Evolutionary conservation across 2,329 filamentous ascomycete species (phyloP).

Genomic region (Endothia cerciana): DNA sequence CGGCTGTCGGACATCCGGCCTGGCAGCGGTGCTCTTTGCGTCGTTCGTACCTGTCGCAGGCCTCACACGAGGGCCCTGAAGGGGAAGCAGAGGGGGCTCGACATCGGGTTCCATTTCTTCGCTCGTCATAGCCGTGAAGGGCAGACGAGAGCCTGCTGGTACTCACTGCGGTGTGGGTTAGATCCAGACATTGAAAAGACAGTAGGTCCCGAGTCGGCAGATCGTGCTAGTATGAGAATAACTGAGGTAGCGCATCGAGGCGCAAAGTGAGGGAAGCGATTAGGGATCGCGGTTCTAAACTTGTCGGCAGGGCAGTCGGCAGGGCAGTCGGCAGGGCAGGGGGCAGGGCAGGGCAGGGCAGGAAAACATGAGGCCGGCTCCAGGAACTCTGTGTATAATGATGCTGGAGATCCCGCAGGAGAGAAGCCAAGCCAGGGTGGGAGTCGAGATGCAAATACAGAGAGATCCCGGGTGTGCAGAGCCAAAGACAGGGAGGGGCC

Average conservation of each 20-base stretch:
- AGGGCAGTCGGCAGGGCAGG: constrained; percentile 1
- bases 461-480: neutral
- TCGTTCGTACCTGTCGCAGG: constrained; percentile 9
- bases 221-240: constrained; percentile 5
- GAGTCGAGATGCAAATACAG: neutral
- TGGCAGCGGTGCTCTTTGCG: constrained; percentile 6
- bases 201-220: neutral
- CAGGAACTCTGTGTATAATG: constrained; percentile 1
- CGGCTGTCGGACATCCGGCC: constrained; percentile 15
- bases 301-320: no score
- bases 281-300: constrained; percentile 6
- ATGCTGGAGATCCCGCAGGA: constrained; percentile 2
- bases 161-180: constrained; percentile 26
- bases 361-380: neutral
- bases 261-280: constrained; percentile 8
- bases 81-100: constrained; percentile 27
- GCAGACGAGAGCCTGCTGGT: constrained; percentile 30
- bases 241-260: constrained; percentile 14
- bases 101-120: constrained; percentile 29
- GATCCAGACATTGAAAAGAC: constrained; percentile 20
- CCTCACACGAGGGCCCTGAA: constrained; percentile 22
- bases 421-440: neutral
- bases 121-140: constrained; percentile 27
- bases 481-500: neutral
- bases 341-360: constrained; percentile 8